Evolutionary conservation across 2,329 filamentous ascomycete species (phyloP).

Genomic region (Tothia fuscella): DNA sequence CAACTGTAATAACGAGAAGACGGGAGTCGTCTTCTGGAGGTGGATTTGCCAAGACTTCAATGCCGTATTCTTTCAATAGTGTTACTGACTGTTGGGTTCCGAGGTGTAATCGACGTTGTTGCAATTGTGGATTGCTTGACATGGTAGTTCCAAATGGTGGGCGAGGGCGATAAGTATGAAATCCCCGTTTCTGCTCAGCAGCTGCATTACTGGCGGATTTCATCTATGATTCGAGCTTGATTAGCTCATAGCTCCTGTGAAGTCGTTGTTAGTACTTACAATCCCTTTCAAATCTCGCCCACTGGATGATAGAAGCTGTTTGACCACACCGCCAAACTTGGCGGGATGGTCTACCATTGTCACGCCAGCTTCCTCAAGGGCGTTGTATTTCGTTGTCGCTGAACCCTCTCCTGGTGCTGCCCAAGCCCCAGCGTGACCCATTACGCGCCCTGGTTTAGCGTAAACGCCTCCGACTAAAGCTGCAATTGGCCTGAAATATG

Average conservation of each 20-base stretch:
- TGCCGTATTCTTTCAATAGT: constrained; percentile 41
- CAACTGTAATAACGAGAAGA: constrained; percentile 52
- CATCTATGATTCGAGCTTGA: constrained; percentile 15
- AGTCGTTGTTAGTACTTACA: constrained; percentile 16
- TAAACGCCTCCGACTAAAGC: constrained; percentile 56
- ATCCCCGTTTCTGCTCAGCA: constrained; percentile 37
- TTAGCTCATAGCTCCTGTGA: not conserved
- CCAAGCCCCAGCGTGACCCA: constrained; percentile 74
- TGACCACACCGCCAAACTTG: constrained; percentile 59
- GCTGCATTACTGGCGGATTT: constrained; percentile 16
- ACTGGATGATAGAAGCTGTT: constrained; percentile 38
- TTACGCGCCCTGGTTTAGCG: constrained; percentile 52
- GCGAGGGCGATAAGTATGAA: constrained; percentile 25
- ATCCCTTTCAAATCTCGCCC: constrained; percentile 30
- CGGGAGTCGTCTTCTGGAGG: constrained; percentile 24
- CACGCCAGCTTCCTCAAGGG: constrained; percentile 53
- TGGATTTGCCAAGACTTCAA: constrained; percentile 32
- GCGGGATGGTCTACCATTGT: constrained; percentile 65
- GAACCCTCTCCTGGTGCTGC: constrained; percentile 52
- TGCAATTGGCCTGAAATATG: constrained; percentile 49
- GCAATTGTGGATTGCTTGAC: constrained; percentile 15
- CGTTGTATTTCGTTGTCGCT: constrained; percentile 52
- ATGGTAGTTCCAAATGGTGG: constrained; percentile 7
- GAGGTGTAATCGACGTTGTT: constrained; percentile 44
- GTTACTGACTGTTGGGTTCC: constrained; percentile 41